A percentile compares a stretch with the other conserved stretches of the same genome.
These are phyloP conservation scores for Boletus sp. DNA, from an alignment of 1,284 basidiomycete genomes.

Conservation along the genomic window DNA sequence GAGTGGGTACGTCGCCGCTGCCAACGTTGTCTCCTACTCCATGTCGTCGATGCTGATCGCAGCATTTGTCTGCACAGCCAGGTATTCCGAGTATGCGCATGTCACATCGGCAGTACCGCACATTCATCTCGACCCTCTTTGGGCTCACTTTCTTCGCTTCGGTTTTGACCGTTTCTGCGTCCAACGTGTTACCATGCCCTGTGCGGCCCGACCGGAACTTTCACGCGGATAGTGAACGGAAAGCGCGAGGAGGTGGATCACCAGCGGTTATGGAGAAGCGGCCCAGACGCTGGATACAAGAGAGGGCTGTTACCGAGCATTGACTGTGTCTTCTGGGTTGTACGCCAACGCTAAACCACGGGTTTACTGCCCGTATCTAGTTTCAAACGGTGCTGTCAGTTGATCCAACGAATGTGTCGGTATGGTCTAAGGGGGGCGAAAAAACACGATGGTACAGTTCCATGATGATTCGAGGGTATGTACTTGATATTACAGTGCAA, in stretches of 20 bases:
- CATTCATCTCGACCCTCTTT: constrained; percentile 73
- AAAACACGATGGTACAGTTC: constrained; percentile 24
- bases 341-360: constrained; percentile 9
- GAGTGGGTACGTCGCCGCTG: constrained; percentile 13
- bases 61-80: constrained; percentile 23
- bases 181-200: constrained; percentile 73
- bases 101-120: constrained; percentile 58
- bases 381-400: constrained; percentile 1
- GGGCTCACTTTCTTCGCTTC: constrained; percentile 72
- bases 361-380: background rate
- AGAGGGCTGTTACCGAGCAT: constrained; percentile 39
- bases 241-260: constrained; percentile 26
- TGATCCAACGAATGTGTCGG: background rate
- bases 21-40: too few species aligned
- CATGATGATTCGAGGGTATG: constrained; percentile 21
- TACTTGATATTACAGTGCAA: constrained; percentile 31
- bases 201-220: constrained; percentile 52
- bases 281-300: constrained; percentile 78
- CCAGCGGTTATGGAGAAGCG: constrained; percentile 55
- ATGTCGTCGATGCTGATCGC: background rate
- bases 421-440: constrained; percentile 11
- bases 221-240: constrained; percentile 42
- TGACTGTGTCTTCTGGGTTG: constrained; percentile 11
- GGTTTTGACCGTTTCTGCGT: constrained; percentile 75
- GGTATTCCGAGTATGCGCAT: constrained; percentile 52